Conservation (phyloP, 768 basidiomycete genomes). For the Mycena rebaudengoi region DNA sequence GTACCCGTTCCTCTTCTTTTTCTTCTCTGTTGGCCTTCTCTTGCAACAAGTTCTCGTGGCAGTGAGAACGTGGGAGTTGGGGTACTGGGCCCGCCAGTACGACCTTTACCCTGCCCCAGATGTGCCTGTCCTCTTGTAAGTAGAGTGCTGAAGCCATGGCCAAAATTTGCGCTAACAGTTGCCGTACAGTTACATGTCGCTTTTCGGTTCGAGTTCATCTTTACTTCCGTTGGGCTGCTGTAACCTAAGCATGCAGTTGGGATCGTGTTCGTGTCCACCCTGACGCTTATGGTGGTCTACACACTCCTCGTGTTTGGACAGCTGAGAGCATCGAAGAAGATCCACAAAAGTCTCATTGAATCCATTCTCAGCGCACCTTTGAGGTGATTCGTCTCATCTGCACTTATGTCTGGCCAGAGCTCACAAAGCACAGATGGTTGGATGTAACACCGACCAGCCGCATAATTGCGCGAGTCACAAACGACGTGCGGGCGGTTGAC, state of each 20-base stretch:
- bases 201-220: too few species aligned
- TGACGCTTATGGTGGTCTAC: conserved; percentile 47
- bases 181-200: too few species aligned
- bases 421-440: conserved; percentile 49
- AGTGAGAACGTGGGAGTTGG: conserved; percentile 53
- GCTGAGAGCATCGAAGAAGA: conserved; percentile 60
- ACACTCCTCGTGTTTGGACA: conserved; percentile 58
- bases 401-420: not conserved
- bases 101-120: not conserved
- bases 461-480: conserved; percentile 73
- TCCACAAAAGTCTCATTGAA: conserved; percentile 61
- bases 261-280: conserved; percentile 40
- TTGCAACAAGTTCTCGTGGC: conserved; percentile 35
- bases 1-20: conserved; percentile 44
- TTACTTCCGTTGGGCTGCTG: too few species aligned
- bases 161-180: conserved; percentile 20
- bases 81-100: conserved; percentile 47
- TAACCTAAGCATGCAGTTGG: conserved; percentile 47
- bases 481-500: conserved; percentile 74
- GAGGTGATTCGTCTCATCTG: conserved; percentile 35
- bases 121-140: not conserved
- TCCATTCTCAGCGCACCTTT: conserved; percentile 68
- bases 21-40: conserved; percentile 32
- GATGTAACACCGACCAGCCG: conserved; percentile 57
- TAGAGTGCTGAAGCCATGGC: conserved; percentile 39